Evolutionary conservation across 2,329 filamentous ascomycete genomes (phyloP).

Genomic region (Juglanconis juglandina): DNA sequence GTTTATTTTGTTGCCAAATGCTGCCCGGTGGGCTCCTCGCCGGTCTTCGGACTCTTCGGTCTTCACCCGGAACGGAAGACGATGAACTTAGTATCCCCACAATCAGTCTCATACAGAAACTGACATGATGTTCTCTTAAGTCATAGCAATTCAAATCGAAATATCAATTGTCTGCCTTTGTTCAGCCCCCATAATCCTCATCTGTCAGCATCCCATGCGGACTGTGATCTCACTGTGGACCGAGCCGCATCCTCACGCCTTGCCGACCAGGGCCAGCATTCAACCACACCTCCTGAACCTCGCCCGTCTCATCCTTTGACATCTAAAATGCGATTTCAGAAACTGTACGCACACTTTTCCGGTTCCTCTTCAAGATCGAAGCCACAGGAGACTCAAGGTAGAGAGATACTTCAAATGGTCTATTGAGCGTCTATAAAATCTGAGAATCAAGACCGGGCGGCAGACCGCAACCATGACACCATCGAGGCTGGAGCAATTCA

Average conservation of each 20-base stretch:
- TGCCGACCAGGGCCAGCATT: not conserved
- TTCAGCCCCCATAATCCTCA: not conserved
- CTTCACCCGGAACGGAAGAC: too few relatives aligned
- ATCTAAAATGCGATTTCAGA: not conserved
- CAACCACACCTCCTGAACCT: not conserved
- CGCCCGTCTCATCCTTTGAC: not conserved
- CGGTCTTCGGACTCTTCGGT: not conserved
- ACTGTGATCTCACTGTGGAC: constrained; percentile 3
- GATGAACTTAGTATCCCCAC: too few relatives aligned
- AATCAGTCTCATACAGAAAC: too few relatives aligned
- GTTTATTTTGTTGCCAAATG: not conserved
- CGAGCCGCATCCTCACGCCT: not conserved
- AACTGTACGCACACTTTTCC: not conserved
- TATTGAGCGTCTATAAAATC: not conserved
- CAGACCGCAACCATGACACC: not conserved
- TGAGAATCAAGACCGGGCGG: not conserved
- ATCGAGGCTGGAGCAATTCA: constrained; percentile 32
- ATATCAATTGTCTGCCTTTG: not conserved
- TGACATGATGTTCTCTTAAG: too few relatives aligned
- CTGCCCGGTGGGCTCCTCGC: too few relatives aligned
- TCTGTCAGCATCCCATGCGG: not conserved
- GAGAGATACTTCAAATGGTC: not conserved
- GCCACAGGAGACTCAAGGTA: not conserved
- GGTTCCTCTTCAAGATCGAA: not conserved
- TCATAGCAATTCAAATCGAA: too few relatives aligned